Base-by-base conservation (phyloP, 2,329 filamentous ascomycete genomes). In the Raffaelea arxii region DNA sequence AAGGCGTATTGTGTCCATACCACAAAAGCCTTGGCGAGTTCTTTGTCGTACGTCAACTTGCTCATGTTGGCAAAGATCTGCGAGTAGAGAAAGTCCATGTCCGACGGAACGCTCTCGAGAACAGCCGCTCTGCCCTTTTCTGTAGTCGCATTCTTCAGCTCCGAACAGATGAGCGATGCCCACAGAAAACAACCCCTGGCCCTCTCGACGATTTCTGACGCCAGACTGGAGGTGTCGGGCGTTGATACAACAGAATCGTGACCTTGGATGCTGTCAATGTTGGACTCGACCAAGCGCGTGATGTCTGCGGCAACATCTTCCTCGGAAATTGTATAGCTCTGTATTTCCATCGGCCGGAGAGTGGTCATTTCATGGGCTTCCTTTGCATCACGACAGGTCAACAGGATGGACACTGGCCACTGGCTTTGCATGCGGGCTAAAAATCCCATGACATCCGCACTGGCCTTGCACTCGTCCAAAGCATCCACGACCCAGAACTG, bases 401-500 rank as follows among this genome's bases (percentile, higher is more conserved):
- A 40, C 4, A 62, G 16, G 3, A 63, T 51, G 2, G 52, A 56
- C 2, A 63, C 19, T 0, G 56, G 58, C 52, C 57, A 58, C 1
- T 46, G 27, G 25, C 58, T 55, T 18, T 56, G 54, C 3, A 51
- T 44, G 11, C 52, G 53, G 1, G 46, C 30, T 1, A 63, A 43
- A n/a, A 60, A 56, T 7, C 18, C 39, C 10, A 59, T 47, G 11
- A 62, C 43, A 2, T 59, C 57, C 1, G 44, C 4, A 2, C 48
- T 44, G 5, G 38, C 45, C 23, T 48, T 54, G 46, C 58, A 60
- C 30, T 63, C 61, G 30, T 63, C 62, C 14, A 64, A 30, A 1
- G 58, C 57, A 36, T 64, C 62, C 21, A 64, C 57, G 4, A 63
- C 50, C 59, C 59, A 63, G 42, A 56, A 59, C 24, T 63, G 59